phyloP scores from a whole-genome alignment of 1,284 basidiomycete species.

The Ustilago nuda region DNA sequence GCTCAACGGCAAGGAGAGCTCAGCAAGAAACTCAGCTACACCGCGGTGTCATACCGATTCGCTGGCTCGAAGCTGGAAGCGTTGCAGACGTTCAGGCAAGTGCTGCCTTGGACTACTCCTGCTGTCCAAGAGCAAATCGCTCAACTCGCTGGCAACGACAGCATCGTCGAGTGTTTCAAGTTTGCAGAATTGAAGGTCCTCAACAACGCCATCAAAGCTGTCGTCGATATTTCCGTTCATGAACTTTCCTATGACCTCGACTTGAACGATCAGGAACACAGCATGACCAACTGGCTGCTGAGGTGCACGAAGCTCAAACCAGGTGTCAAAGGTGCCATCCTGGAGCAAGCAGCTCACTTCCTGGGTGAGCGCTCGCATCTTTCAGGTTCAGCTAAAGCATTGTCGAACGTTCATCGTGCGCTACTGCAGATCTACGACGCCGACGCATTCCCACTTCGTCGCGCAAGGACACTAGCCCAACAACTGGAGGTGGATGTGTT shows the following conservation, averaged over 20 bases:
- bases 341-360: slow-evolving; percentile 40
- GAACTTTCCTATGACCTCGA: slow-evolving; percentile 39
- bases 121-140: slow-evolving; percentile 5
- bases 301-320: slow-evolving; percentile 1
- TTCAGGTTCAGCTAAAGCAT: slow-evolving; percentile 38
- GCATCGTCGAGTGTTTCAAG: slow-evolving; percentile 34
- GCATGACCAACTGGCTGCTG: slow-evolving; percentile 28
- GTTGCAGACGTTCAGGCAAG: slow-evolving; percentile 20
- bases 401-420: slow-evolving; percentile 21
- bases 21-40: slow-evolving; percentile 47
- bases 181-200: slow-evolving; percentile 13
- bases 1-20: slow-evolving; percentile 16
- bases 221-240: slow-evolving; percentile 49
- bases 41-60: slow-evolving; percentile 48
- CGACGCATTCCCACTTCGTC: slow-evolving; percentile 39
- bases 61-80: slow-evolving; percentile 25
- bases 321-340: slow-evolving; percentile 32
- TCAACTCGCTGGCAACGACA: slow-evolving; percentile 4
- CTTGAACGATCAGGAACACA: slow-evolving; percentile 14
- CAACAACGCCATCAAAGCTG: slow-evolving; percentile 19
- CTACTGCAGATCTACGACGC: slow-evolving; percentile 30
- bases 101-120: slow-evolving; percentile 16
- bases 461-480: slow-evolving; percentile 37
- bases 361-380: slow-evolving; percentile 49
- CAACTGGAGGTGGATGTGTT: slow-evolving; percentile 50